These are phyloP conservation scores for Penicillium bovifimosum DNA, from an alignment of 495 filamentous ascomycete species.

Conservation along the genomic window DNA sequence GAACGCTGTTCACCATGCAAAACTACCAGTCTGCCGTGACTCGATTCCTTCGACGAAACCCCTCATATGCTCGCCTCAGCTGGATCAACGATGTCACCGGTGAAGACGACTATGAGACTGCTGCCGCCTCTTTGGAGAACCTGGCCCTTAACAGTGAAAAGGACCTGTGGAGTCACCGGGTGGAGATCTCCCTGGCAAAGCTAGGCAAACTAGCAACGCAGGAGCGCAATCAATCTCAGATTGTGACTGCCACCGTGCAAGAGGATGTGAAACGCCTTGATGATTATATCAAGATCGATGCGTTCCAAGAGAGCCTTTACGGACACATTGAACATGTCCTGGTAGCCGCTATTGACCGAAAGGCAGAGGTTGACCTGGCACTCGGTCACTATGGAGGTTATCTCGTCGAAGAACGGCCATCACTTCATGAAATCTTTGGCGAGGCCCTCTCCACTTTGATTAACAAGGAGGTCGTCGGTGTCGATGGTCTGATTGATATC, in stretches of 20 bases:
- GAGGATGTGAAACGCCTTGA: conserved; percentile 46
- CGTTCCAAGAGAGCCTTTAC: conserved; percentile 71
- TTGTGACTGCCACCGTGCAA: conserved; percentile 20
- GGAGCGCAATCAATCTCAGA: conserved; percentile 25
- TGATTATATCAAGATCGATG: conserved; percentile 56
- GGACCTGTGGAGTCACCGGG: conserved; percentile 82
- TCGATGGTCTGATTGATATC: conserved; percentile 68
- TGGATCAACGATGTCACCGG: conserved; percentile 90
- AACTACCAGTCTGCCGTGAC: conserved; percentile 66
- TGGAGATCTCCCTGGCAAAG: conserved; percentile 84
- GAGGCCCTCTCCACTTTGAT: conserved; percentile 61
- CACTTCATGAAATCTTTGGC: conserved; percentile 58
- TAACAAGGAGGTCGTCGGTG: conserved; percentile 58
- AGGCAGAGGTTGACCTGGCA: conserved; percentile 68
- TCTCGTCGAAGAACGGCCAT: conserved; percentile 54
- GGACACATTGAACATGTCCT: conserved; percentile 52
- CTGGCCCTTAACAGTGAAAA: conserved; percentile 62
- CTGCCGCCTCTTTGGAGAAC: conserved; percentile 59
- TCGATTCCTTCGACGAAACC: conserved; percentile 63
- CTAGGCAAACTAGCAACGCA: conserved; percentile 63
- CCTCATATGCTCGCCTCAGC: conserved; percentile 65
- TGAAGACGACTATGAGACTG: conserved; percentile 65
- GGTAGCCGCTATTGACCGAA: conserved; percentile 64
- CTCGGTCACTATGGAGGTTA: conserved; percentile 59
- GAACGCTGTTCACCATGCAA: conserved; percentile 57